These are phyloP conservation scores for Colletotrichum lupini DNA, from an alignment of 2,329 filamentous ascomycete genomes.

Conservation along the genomic window DNA sequence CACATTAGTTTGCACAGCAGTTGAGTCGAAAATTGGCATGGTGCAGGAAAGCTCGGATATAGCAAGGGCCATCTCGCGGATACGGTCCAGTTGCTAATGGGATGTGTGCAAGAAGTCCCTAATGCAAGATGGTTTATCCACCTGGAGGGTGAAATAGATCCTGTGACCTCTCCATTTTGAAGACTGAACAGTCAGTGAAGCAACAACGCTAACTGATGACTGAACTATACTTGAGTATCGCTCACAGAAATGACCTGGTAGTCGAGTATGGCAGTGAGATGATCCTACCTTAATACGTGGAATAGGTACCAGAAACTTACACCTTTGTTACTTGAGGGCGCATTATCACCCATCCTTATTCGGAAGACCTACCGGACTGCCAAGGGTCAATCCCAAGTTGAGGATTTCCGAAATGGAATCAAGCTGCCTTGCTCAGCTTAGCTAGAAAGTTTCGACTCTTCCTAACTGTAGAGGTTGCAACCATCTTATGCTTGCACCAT, in stretches of 20 bases:
- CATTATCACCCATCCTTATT: not conserved
- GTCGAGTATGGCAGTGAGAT: not conserved
- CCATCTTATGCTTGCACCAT: not conserved
- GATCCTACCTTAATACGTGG: not conserved
- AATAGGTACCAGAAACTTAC: not conserved
- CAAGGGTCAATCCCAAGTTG: slow-evolving; percentile 16
- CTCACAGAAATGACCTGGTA: not conserved
- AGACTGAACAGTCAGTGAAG: not conserved
- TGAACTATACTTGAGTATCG: not conserved
- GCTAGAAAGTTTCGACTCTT: not conserved
- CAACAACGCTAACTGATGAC: not conserved
- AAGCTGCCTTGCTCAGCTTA: not conserved
- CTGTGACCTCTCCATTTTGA: not conserved
- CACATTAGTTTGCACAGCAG: not conserved
- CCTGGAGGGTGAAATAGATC: not conserved
- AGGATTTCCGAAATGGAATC: not conserved
- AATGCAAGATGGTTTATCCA: not conserved
- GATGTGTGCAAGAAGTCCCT: not conserved
- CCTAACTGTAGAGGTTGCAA: not conserved
- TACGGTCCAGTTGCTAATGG: no score
- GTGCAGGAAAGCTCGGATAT: not conserved
- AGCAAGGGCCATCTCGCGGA: not conserved
- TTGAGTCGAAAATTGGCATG: not conserved
- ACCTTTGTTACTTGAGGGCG: not conserved
- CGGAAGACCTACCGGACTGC: not conserved